Base-by-base conservation (phyloP, 169 alveolate species). In the Plasmodium ovale region DNA sequence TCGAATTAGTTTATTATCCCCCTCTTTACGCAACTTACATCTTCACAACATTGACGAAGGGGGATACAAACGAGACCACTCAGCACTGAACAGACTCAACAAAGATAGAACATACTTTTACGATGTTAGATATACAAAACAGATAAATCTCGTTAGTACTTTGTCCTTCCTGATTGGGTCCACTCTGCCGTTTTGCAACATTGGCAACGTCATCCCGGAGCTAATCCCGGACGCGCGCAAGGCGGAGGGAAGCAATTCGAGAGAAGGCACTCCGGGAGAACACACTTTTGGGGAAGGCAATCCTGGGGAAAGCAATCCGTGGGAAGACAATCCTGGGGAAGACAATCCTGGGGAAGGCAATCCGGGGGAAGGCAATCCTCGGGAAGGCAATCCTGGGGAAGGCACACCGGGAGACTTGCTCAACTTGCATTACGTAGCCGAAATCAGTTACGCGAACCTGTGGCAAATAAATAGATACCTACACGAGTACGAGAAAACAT, bases 391-490 rank as follows among this genome's bases (percentile, higher is more conserved):
- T 19, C 44, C 39, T 0, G 16, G n/a, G 2, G 39, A 74, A 16
- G 19, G 62, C 2, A 3, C 35, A 62, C 62, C 59, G 42, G 27
- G 62, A 23, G 79, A 77, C 5, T 7, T 77, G 31, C 54, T 77
- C 29, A 62, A 60, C 44, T 49, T 77, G n/a, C 88, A 77, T 54
- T 77, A 77, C 37, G 62, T 77, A 14, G 67, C 70, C n/a, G 88
- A 77, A 42, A 31, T 77, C 23, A 77, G 44, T 53, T 77, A 77
- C 47, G 88, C 88, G 12, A 77, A 77, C 44, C 4, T 77, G 14
- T 77, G 88, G 88, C 88, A 77, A 67, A 44, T 62, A 49, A 77
- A 77, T 33, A 77, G 88, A 37, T 77, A 77, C 49, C 42, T 77
- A 64, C 39, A 77, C 19, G 68, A 42, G 25, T 77, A 77, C 29